Base-by-base conservation (phyloP, 2,329 filamentous ascomycete genomes). In the Neopestalotiopsis rosae region DNA sequence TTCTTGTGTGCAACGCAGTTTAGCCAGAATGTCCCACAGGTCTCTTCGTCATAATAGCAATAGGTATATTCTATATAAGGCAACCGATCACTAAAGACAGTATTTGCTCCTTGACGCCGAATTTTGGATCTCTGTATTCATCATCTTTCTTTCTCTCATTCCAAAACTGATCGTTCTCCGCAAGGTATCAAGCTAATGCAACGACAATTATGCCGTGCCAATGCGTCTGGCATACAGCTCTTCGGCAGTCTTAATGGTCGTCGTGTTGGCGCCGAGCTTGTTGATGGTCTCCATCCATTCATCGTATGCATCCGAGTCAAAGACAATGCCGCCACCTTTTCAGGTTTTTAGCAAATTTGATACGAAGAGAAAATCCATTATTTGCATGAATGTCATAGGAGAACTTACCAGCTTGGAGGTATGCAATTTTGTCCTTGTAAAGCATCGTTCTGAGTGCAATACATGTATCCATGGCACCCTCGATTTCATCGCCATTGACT, bases 201-300 rank as follows among this genome's bases (percentile, higher is more conserved):
- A 12, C 13, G 14, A 13, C 57, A 32, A 28, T 12, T 59, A 59
- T 20, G 34, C 14, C 34, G 30, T 30, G n/a, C 59, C 59, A 5
- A 61, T 30, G 4, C 79, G 75, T 68, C 73, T 78, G 6, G 78
- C 81, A 72, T 88, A 88, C n/a, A 87, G 77, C 79, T 91, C 87
- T 83, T 98, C 95, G 1, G 95, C 95, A 65, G 91, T 89, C 69
- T 90, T 91, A 79, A 98, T 95, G 81, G 94, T 96, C 74, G 92
- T 89, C 85, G 97, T 94, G 79, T 97, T 97, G 59, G 94, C 93
- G 32, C 92, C 91, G 62, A 97, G 85, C 87, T 99, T 99, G 85
- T 99, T 98, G 66, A 90, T 94, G 72, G 97, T 98, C 88, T 98
- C 94, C 81, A 95, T 89, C 86, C 95, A 98, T 81, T 98, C 96